phyloP scores from a whole-genome alignment of 148 eudicot genomes.

The Rhododendron vialii region DNA sequence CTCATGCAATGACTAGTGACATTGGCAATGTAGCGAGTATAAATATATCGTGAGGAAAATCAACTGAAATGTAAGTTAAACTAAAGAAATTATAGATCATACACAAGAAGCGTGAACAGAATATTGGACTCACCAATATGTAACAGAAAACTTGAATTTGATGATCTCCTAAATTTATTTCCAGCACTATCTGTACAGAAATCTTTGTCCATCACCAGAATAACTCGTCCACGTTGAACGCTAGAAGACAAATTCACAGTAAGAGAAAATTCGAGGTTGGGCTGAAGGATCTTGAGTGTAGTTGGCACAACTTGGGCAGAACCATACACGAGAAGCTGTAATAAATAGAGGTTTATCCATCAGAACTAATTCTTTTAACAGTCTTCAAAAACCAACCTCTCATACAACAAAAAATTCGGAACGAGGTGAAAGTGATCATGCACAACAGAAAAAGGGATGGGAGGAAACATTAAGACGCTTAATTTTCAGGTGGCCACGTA shows the following conservation, averaged over 20 bases:
- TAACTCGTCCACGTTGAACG: constrained; percentile 53
- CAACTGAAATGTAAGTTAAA: not conserved
- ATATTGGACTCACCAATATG: constrained; percentile 67
- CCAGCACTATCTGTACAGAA: constrained; percentile 89
- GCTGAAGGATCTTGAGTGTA: constrained; percentile 56
- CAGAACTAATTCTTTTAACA: not conserved
- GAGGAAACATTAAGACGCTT: not conserved
- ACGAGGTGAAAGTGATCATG: not conserved
- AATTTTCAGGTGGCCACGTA: constrained; percentile 29
- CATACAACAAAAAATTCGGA: not conserved
- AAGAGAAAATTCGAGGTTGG: constrained; percentile 58
- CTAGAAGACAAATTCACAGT: constrained; percentile 47
- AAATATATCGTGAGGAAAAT: not conserved
- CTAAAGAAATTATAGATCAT: not conserved
- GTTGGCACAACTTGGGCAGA: constrained; percentile 73
- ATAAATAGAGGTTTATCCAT: not conserved
- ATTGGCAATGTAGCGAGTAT: not conserved
- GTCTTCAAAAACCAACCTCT: not conserved
- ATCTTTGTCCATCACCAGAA: constrained; percentile 66
- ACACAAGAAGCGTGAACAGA: constrained; percentile 9
- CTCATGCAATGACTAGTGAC: not conserved
- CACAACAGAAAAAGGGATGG: not conserved
- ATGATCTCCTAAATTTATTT: constrained; percentile 62
- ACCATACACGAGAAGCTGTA: constrained; percentile 89
- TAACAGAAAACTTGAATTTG: constrained; percentile 51